Evolutionary conservation across 108 stramenopile genomes (phyloP).

Genomic region (Nitzschia palea): DNA sequence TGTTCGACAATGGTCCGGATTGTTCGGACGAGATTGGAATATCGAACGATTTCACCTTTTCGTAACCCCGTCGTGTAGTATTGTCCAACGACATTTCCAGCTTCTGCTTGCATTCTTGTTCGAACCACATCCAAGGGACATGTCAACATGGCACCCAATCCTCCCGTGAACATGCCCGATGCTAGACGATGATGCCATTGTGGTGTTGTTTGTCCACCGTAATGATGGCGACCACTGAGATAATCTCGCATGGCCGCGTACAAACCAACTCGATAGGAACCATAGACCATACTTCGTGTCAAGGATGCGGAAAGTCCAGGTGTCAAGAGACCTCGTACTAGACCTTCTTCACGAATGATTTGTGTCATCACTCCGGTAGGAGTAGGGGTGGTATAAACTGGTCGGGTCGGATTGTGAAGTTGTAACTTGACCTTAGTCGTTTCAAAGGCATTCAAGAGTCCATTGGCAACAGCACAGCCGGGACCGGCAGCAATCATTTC

Average conservation of each 20-base stretch:
- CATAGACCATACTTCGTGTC: conserved; percentile 41
- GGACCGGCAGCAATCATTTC: conserved; percentile 47
- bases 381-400: conserved; percentile 33
- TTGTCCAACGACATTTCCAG: conserved; percentile 19
- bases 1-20: conserved; percentile 26
- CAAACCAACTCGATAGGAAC: conserved; percentile 47
- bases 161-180: conserved; percentile 47
- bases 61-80: conserved; percentile 37
- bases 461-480: conserved; percentile 49
- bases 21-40: conserved; percentile 24
- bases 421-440: conserved; percentile 53
- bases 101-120: conserved; percentile 52
- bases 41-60: conserved; percentile 33
- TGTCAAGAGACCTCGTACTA: conserved; percentile 38
- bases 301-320: conserved; percentile 45
- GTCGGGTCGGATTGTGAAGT: conserved; percentile 35
- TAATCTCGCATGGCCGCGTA: conserved; percentile 32
- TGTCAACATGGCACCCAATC: conserved; percentile 37
- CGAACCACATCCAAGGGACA: conserved; percentile 51
- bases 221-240: conserved; percentile 1
- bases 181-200: conserved; percentile 24
- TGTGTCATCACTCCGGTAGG: conserved; percentile 45
- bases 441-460: conserved; percentile 46
- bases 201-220: background rate
- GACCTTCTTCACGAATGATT: conserved; percentile 44